Evolutionary conservation across 129 eudicot species (phyloP).

Genomic region (Lonicera japonica): DNA sequence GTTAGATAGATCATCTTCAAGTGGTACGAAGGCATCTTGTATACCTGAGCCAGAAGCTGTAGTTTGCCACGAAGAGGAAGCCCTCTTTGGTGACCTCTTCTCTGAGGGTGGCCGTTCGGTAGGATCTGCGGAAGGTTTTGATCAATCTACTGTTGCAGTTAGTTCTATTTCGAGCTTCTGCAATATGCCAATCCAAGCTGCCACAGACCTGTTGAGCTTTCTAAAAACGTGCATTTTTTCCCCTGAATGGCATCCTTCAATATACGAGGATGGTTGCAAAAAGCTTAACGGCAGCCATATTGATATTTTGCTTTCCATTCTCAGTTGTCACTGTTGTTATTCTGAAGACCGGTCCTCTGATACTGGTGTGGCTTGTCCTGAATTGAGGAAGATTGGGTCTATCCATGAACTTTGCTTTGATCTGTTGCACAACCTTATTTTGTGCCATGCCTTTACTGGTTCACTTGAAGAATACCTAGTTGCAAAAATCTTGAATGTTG

Average conservation of each 20-base stretch:
- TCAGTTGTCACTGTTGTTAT: slow-evolving; percentile 49
- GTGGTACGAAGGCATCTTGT: slow-evolving; percentile 53
- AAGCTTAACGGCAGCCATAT: slow-evolving; percentile 63
- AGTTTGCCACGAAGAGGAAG: slow-evolving; percentile 92
- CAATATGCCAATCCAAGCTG: slow-evolving; percentile 78
- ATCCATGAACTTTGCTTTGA: slow-evolving; percentile 71
- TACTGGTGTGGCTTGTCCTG: slow-evolving; percentile 32
- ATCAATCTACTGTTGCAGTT: slow-evolving; percentile 49
- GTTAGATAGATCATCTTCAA: slow-evolving; percentile 59
- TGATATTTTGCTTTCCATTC: slow-evolving; percentile 60
- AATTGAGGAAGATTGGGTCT: slow-evolving; percentile 52
- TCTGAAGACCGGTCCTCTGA: slow-evolving; percentile 51
- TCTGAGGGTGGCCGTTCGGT: slow-evolving; percentile 92
- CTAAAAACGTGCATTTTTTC: slow-evolving; percentile 55
- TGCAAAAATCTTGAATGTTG: slow-evolving; percentile 47
- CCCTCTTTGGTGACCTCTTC: slow-evolving; percentile 90
- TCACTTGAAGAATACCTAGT: slow-evolving; percentile 70
- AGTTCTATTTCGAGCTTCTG: slow-evolving; percentile 43
- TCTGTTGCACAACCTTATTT: slow-evolving; percentile 59
- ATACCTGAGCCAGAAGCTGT: slow-evolving; percentile 59
- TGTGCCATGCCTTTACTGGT: slow-evolving; percentile 42
- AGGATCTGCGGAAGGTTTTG: slow-evolving; percentile 81
- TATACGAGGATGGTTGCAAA: slow-evolving; percentile 62
- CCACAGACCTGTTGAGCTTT: slow-evolving; percentile 61
- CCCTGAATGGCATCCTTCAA: slow-evolving; percentile 55